phyloP scores from a whole-genome alignment of 495 filamentous ascomycete species.

The Durotheca rogersii region DNA sequence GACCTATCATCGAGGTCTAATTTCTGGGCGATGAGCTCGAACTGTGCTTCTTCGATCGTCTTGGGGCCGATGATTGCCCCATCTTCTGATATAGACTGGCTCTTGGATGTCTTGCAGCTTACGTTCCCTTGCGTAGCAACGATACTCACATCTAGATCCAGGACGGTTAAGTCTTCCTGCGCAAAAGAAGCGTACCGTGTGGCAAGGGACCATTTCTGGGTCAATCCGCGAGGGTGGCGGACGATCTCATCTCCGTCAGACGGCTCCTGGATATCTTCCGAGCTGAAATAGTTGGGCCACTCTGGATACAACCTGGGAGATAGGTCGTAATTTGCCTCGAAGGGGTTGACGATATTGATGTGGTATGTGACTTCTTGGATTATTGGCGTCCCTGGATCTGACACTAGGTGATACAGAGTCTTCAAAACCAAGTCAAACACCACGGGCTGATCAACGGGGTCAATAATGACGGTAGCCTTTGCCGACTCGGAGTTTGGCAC shows the following conservation, averaged over 20 bases:
- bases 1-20: slow-evolving; percentile 74
- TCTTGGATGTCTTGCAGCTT: slow-evolving; percentile 39
- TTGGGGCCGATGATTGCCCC: slow-evolving; percentile 55
- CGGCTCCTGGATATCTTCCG: slow-evolving; percentile 41
- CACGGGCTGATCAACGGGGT: slow-evolving; percentile 52
- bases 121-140: slow-evolving; percentile 56
- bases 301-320: slow-evolving; percentile 71
- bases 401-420: slow-evolving; percentile 72
- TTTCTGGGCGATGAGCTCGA: slow-evolving; percentile 71
- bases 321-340: slow-evolving; percentile 86
- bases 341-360: slow-evolving; percentile 73
- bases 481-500: slow-evolving; percentile 54
- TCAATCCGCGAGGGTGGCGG: slow-evolving; percentile 56
- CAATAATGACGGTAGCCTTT: slow-evolving; percentile 46
- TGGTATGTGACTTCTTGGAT: slow-evolving; percentile 66
- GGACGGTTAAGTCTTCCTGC: slow-evolving; percentile 65
- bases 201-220: slow-evolving; percentile 76
- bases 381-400: slow-evolving; percentile 82
- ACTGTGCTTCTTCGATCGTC: slow-evolving; percentile 67
- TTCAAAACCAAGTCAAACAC: slow-evolving; percentile 71
- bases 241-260: slow-evolving; percentile 18
- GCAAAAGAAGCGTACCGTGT: slow-evolving; percentile 74
- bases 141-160: slow-evolving; percentile 60
- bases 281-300: slow-evolving; percentile 84
- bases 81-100: slow-evolving; percentile 27